Evolutionary conservation across 2,329 filamentous ascomycete genomes (phyloP).

Genomic region (Aspergillus bombycis): DNA sequence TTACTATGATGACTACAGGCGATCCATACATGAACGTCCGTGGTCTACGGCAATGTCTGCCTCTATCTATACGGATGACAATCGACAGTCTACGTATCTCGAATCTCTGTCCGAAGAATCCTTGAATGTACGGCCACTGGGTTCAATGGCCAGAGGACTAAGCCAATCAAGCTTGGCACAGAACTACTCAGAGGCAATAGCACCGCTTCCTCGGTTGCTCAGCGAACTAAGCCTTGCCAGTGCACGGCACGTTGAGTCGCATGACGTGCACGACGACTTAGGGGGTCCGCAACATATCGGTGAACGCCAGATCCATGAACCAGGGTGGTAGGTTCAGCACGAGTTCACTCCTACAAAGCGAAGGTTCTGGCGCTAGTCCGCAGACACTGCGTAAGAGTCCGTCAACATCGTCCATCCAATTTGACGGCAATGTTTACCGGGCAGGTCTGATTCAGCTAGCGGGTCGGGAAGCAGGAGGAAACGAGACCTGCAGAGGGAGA

Average conservation of each 20-base stretch:
- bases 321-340: constrained; percentile 28
- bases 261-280: constrained; percentile 18
- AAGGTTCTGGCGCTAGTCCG: constrained; percentile 3
- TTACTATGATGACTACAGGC: constrained; percentile 35
- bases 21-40: constrained; percentile 36
- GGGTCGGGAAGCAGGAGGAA: constrained; percentile 23
- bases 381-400: constrained; percentile 20
- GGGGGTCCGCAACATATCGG: constrained; percentile 25
- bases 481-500: constrained; percentile 21
- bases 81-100: constrained; percentile 36
- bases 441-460: constrained; percentile 26
- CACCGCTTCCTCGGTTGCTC: constrained; percentile 41
- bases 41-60: constrained; percentile 38
- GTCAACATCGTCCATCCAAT: constrained; percentile 19
- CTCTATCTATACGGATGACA: constrained; percentile 40
- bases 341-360: constrained; percentile 19
- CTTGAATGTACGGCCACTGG: constrained; percentile 24
- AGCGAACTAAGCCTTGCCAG: constrained; percentile 38
- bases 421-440: constrained; percentile 21
- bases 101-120: constrained; percentile 32
- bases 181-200: constrained; percentile 40
- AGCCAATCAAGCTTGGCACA: constrained; percentile 43
- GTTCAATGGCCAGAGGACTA: constrained; percentile 26
- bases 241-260: constrained; percentile 27
- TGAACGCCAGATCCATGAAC: constrained; percentile 20